Evolutionary conservation across 1,139 yeast genomes (phyloP), one percentile per base, ranked within the genome.

Genomic region (Dujonia santamariae): DNA sequence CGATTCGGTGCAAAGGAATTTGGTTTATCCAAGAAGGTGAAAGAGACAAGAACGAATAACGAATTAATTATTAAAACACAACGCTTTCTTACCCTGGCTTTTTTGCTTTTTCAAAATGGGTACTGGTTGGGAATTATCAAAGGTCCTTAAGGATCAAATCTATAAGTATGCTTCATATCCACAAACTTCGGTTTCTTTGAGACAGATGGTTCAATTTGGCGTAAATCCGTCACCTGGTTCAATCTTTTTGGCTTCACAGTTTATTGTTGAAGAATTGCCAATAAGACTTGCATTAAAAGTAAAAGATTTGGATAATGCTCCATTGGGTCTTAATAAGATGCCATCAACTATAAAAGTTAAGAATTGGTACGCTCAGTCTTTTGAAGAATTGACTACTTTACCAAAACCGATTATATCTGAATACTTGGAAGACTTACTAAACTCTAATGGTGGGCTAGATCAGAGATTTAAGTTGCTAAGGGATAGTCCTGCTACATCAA

Each of bases 201-300:
- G 88, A 39, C 96, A 85, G 55, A 86, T 87, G 96, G 96, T 87
- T n/a, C 92, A 85, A 54, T 85, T 86, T 61, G 96, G 96, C 3
- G 79, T 81, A 8, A 67, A 72, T 32, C 92, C 95, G 3, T 72
- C 77, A 19, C 86, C 85, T 12, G 95, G 94, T 2, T 78, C 86
- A 7, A 66, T 87, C 30, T 87, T 84, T 54, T 72, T 86, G 35
- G 96, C 95, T 1, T 83, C 92, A 11, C 86, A 83, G 56, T 87
- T 87, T 55, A 80, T 86, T 11, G 87, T 85, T 2, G 88, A 85
- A 51, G 96, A 88, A 56, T 70, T 88, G 30, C 96, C 96, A 3
- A 85, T 88, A 28, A 67, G 97, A 41, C 66, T 87, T 34, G 95
- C 96, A 2, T 84, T 85, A 46, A 74, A 95, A 39, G 95, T 87